Percentiles rank a stretch among this genome's conserved stretches.
phyloP scores from a whole-genome alignment of 2,329 filamentous ascomycete genomes.

The Paecilomyces sp. region DNA sequence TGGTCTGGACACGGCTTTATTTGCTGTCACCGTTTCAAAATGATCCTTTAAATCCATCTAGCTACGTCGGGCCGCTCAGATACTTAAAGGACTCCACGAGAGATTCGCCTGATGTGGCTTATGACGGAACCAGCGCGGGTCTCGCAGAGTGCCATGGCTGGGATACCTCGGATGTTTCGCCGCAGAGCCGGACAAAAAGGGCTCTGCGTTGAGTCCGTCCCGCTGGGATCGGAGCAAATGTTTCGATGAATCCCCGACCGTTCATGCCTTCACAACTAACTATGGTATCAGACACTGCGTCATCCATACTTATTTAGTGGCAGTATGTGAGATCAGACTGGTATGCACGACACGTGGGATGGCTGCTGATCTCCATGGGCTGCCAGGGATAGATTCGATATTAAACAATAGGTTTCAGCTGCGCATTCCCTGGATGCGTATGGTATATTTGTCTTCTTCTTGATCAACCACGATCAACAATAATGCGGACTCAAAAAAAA shows the following conservation, averaged over 20 bases:
- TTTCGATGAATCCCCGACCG: not conserved
- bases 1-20: not conserved
- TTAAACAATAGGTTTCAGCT: no score
- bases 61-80: not conserved
- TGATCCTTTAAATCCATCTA: not conserved
- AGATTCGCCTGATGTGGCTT: not conserved
- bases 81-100: not conserved
- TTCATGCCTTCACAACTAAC: not conserved
- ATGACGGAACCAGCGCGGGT: not conserved
- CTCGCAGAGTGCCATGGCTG: not conserved
- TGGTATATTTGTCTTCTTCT: not conserved
- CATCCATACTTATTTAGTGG: not conserved
- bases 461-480: not conserved
- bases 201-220: not conserved
- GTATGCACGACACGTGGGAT: not conserved
- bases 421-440: no score
- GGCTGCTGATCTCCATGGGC: not conserved
- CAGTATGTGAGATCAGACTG: not conserved
- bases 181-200: not conserved
- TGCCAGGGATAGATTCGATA: not conserved
- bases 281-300: not conserved
- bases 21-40: not conserved
- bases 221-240: not conserved
- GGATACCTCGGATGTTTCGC: not conserved
- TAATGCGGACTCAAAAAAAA: not conserved